phyloP scores from a whole-genome alignment of 2,329 filamentous ascomycete genomes.

The Phialophora macrospora region DNA sequence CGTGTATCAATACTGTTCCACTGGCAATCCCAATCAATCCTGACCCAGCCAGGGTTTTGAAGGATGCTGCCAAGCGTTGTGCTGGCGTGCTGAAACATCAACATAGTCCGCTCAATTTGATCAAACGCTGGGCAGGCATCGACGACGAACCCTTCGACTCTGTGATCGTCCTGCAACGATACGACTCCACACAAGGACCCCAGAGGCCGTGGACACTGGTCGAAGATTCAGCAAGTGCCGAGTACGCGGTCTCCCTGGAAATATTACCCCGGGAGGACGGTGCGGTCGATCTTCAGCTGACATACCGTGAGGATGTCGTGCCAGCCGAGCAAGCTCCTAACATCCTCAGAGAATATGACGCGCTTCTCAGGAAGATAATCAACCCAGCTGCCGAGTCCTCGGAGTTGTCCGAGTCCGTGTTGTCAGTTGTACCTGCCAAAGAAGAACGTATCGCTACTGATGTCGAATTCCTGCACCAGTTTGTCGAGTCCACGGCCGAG shows the following conservation, averaged over 20 bases:
- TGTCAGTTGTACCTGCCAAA: slow-evolving; percentile 68
- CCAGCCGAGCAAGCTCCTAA: slow-evolving; percentile 53
- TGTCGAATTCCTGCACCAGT: slow-evolving; percentile 71
- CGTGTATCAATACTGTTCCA: slow-evolving; percentile 82
- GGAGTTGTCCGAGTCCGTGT: slow-evolving; percentile 38
- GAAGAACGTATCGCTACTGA: slow-evolving; percentile 62
- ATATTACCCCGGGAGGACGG: slow-evolving; percentile 62
- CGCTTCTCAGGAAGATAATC: slow-evolving; percentile 30
- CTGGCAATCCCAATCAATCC: slow-evolving; percentile 63
- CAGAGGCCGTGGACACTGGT: slow-evolving; percentile 62
- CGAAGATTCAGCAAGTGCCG: slow-evolving; percentile 62
- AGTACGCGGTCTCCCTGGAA: slow-evolving; percentile 80
- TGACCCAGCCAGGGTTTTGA: slow-evolving; percentile 63
- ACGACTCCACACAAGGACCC: slow-evolving; percentile 37
- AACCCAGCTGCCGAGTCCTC: neutral
- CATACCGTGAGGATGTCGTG: slow-evolving; percentile 67
- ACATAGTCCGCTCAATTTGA: slow-evolving; percentile 69
- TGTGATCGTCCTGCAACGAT: slow-evolving; percentile 79
- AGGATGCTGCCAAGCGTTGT: slow-evolving; percentile 69
- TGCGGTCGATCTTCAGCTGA: slow-evolving; percentile 66
- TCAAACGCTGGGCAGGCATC: slow-evolving; percentile 72
- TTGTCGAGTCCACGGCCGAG: slow-evolving; percentile 70
- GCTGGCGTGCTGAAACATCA: slow-evolving; percentile 70
- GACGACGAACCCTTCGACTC: slow-evolving; percentile 78
- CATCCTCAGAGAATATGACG: slow-evolving; percentile 35